Evolutionary conservation across 163 green algal genomes (phyloP), one percentile per base, ranked within the genome.

Genomic region (Coccomyxa subellipsoidea): DNA sequence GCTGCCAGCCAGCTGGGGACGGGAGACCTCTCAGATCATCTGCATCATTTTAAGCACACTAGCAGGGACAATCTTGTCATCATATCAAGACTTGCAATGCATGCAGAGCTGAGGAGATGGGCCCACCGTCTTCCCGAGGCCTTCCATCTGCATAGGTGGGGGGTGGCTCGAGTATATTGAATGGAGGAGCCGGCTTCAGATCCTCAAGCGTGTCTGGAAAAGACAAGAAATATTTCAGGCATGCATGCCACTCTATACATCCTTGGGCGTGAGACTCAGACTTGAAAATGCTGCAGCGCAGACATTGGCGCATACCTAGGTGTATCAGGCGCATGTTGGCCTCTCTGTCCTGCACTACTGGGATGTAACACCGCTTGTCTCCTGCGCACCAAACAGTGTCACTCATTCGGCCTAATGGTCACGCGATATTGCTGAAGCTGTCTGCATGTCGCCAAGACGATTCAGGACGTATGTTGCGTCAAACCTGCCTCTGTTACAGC

Each of bases 271-370:
- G n/a, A 77, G 32, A 12, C 18, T 18, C 69, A 77, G 32, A 15
- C 21, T 35, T 77, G 36, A 75, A n/a, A n/a, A n/a, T n/a, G n/a
- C n/a, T n/a, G n/a, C n/a, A n/a, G n/a, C n/a, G n/a, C n/a, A n/a
- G n/a, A n/a, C 15, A 3, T 32, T 36, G 66, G 2, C 0, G 10
- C 77, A 59, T 83, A 93, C 91, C 89, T 53, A 96, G 78, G 70
- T 95, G 91, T n/a, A 97, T 87, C 79, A 97, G 88, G 31, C 87
- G 84, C 93, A 97, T 97, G 86, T 95, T 94, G 77, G 87, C 86
- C 25, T 90, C 76, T n/a, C 80, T 88, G 83, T 97, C 92, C 47
- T 92, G 79, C 35, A 97, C 93, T 21, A 94, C 69, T 0, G 93
- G 93, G 27, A 95, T 87, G 75, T 92, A 97, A 40, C 77, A 86